These are phyloP conservation scores for Schizochytrium sp. DNA, from an alignment of 108 stramenopile genomes.

Conservation along the genomic window DNA sequence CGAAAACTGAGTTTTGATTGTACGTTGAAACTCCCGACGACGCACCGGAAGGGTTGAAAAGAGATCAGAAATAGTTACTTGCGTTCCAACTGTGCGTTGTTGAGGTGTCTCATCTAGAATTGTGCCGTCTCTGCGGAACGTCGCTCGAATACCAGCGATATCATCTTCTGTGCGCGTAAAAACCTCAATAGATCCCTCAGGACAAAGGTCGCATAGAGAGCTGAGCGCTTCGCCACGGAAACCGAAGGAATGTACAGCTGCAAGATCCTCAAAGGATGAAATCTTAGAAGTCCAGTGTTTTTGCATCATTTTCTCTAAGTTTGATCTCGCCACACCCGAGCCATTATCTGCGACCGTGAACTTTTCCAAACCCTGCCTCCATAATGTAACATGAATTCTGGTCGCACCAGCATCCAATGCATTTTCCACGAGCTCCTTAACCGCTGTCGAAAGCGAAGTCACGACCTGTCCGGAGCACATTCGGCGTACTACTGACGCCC, in stretches of 20 bases:
- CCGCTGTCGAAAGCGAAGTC: slow-evolving; percentile 71
- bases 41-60: slow-evolving; percentile 76
- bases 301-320: slow-evolving; percentile 11
- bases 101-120: slow-evolving; percentile 57
- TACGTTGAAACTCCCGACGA: slow-evolving; percentile 71
- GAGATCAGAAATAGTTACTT: slow-evolving; percentile 71
- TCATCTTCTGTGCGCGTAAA: slow-evolving; percentile 69
- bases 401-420: slow-evolving; percentile 74
- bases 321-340: not conserved
- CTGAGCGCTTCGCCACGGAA: slow-evolving; percentile 75
- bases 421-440: slow-evolving; percentile 81
- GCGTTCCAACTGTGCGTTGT: slow-evolving; percentile 71
- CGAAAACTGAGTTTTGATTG: slow-evolving; percentile 72
- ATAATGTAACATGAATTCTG: slow-evolving; percentile 70
- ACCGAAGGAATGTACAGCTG: not conserved
- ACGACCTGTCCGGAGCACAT: slow-evolving; percentile 72
- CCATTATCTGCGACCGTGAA: slow-evolving; percentile 78
- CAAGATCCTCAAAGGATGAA: not conserved
- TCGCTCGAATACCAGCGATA: slow-evolving; percentile 22
- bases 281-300: slow-evolving; percentile 22
- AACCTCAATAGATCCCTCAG: slow-evolving; percentile 67
- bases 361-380: slow-evolving; percentile 67
- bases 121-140: slow-evolving; percentile 69
- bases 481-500: slow-evolving; percentile 37
- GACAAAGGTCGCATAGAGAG: slow-evolving; percentile 74